Percentiles rank a stretch among this genome's conserved stretches.
Evolutionary conservation across 1,139 yeast genomes (phyloP).

Genomic region (Geotrichum histeridarum): DNA sequence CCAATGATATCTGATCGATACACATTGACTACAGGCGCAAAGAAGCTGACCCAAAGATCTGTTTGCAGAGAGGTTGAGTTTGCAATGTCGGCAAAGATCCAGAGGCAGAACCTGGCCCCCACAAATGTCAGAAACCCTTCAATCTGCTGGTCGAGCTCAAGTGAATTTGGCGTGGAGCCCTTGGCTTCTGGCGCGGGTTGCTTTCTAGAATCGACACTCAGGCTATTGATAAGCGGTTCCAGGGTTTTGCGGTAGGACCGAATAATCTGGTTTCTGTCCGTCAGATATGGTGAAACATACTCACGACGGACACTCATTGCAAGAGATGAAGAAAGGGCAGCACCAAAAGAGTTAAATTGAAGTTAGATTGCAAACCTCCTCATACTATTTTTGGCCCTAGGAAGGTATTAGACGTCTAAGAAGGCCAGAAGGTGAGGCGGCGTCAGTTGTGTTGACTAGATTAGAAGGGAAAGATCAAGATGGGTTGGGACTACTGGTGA

Average conservation of each 20-base stretch:
- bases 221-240: constrained; percentile 4
- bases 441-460: no score
- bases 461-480: no score
- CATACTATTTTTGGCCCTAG: no score
- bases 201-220: not conserved
- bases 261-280: not conserved
- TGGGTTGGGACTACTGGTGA: no score
- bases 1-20: constrained; percentile 19
- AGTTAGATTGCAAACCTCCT: no score
- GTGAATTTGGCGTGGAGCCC: no score
- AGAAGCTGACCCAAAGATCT: constrained; percentile 18
- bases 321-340: not conserved
- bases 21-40: constrained; percentile 10
- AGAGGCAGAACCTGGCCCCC: constrained; percentile 18
- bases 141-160: constrained; percentile 19
- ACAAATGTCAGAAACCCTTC: constrained; percentile 18
- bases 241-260: constrained; percentile 4
- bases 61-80: constrained; percentile 13
- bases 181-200: no score
- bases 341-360: no score
- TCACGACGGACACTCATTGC: no score
- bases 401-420: no score
- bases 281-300: not conserved
- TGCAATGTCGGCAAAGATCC: constrained; percentile 18
- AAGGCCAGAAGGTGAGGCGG: no score